phyloP scores from a whole-genome alignment of 192 early-diverging fungal species.

The Coemansia sp. region DNA sequence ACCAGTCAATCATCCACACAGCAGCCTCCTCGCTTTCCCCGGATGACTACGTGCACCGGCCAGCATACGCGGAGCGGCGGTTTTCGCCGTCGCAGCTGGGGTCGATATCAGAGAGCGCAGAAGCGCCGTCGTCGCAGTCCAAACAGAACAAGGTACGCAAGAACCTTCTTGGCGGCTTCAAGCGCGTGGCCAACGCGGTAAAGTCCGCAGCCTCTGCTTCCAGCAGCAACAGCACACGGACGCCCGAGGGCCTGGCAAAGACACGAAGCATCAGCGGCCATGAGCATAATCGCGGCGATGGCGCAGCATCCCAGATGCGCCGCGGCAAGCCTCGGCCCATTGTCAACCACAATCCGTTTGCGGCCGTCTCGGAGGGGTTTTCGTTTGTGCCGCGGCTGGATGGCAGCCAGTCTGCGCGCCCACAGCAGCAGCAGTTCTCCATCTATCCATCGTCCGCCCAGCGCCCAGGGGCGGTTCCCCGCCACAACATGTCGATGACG shows the following conservation, averaged over 20 bases:
- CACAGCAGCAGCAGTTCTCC: slow-evolving; percentile 8
- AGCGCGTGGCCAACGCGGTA: slow-evolving; percentile 47
- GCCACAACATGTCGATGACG: slow-evolving; percentile 10
- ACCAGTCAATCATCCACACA: not conserved
- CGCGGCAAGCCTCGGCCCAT: slow-evolving; percentile 1
- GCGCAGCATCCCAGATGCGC: too few species aligned
- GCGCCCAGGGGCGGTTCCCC: not conserved
- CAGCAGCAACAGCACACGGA: not conserved
- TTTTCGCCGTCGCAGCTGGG: slow-evolving; percentile 14
- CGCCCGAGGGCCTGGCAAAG: not conserved
- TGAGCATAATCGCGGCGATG: not conserved
- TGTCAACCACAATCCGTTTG: slow-evolving; percentile 12
- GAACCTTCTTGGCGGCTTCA: slow-evolving; percentile 41
- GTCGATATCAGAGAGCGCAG: slow-evolving; percentile 26
- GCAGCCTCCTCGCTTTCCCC: not conserved
- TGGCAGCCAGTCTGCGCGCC: not conserved
- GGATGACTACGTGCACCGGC: not conserved
- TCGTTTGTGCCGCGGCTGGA: not conserved
- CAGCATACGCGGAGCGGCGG: slow-evolving; percentile 3
- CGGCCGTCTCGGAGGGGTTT: not conserved
- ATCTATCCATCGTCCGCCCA: not conserved
- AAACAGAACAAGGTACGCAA: slow-evolving; percentile 22
- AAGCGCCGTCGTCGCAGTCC: not conserved
- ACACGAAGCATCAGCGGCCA: not conserved
- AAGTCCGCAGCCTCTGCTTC: slow-evolving; percentile 26